Evolutionary conservation across 2,329 filamentous ascomycete species (phyloP).

Genomic region (Cladosporium sp.): DNA sequence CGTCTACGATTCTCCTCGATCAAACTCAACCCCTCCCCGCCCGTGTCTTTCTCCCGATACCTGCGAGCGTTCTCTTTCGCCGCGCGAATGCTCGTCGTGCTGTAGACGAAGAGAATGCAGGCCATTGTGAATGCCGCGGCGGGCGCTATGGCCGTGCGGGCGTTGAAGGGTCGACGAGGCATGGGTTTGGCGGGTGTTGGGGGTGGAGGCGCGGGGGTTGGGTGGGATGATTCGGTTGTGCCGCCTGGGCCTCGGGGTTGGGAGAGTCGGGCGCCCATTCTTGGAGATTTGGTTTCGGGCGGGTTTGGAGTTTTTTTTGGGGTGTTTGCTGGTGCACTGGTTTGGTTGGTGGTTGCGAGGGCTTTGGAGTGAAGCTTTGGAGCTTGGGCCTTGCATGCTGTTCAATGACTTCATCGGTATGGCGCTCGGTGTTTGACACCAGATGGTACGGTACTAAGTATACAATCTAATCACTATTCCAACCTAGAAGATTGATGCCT

Average conservation of each 20-base stretch:
- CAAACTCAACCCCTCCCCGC: constrained; percentile 47
- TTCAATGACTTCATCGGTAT: too few species aligned
- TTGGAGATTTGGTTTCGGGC: background rate
- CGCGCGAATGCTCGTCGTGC: constrained; percentile 59
- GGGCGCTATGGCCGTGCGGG: constrained; percentile 50
- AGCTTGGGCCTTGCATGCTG: too few species aligned
- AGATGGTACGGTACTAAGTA: too few species aligned
- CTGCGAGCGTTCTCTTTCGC: constrained; percentile 61
- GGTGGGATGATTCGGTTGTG: constrained; percentile 33
- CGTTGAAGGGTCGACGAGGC: constrained; percentile 26
- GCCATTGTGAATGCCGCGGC: constrained; percentile 62
- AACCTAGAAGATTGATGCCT: too few species aligned
- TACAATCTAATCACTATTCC: too few species aligned
- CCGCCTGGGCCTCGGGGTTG: constrained; percentile 40
- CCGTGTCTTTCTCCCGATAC: constrained; percentile 54
- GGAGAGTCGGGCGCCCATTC: constrained; percentile 45
- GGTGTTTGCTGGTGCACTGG: too few species aligned
- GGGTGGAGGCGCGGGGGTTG: constrained; percentile 25
- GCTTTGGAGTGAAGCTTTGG: too few species aligned
- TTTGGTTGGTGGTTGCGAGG: too few species aligned
- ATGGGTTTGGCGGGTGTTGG: constrained; percentile 30
- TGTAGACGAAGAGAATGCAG: constrained; percentile 55
- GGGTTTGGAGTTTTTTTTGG: too few species aligned
- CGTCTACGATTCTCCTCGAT: constrained; percentile 50
- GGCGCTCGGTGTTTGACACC: too few species aligned